Conservation (phyloP, 257 asterid species). For the Thymus mandschuricus region DNA sequence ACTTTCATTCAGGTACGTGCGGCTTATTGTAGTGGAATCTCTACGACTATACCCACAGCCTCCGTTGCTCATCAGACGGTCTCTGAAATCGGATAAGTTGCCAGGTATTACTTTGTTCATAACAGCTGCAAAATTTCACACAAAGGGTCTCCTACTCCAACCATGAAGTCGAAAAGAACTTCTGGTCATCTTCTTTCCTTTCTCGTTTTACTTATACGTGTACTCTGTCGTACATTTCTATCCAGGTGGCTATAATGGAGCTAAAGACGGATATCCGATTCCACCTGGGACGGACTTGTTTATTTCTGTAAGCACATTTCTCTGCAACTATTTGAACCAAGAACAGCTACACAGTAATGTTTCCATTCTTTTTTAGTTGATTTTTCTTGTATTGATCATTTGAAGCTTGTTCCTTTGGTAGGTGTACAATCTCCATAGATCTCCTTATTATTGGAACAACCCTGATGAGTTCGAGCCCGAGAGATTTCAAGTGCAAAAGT, state of each 20-base stretch:
- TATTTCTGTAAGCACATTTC: slow-evolving; percentile 61
- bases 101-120: slow-evolving; percentile 59
- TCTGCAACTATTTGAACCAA: not conserved
- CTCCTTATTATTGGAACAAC: slow-evolving; percentile 91
- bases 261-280: slow-evolving; percentile 68
- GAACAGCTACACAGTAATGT: not conserved
- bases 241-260: slow-evolving; percentile 84
- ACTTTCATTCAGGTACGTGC: slow-evolving; percentile 60
- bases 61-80: slow-evolving; percentile 94
- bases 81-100: slow-evolving; percentile 72
- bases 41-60: slow-evolving; percentile 96
- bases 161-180: not conserved
- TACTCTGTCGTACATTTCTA: not conserved
- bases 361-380: not conserved
- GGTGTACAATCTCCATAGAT: slow-evolving; percentile 97
- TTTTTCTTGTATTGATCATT: slow-evolving; percentile 1
- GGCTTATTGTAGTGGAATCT: slow-evolving; percentile 86
- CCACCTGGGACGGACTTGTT: slow-evolving; percentile 91
- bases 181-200: not conserved
- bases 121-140: slow-evolving; percentile 2
- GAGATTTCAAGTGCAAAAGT: slow-evolving; percentile 65
- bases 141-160: not conserved
- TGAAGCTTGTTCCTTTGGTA: slow-evolving; percentile 32
- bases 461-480: slow-evolving; percentile 91
- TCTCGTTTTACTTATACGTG: not conserved